A percentile compares a stretch with the other conserved stretches of the same genome.
Conservation (phyloP, 2,329 filamentous ascomycete species). For the Sclerotinia spermophila region DNA sequence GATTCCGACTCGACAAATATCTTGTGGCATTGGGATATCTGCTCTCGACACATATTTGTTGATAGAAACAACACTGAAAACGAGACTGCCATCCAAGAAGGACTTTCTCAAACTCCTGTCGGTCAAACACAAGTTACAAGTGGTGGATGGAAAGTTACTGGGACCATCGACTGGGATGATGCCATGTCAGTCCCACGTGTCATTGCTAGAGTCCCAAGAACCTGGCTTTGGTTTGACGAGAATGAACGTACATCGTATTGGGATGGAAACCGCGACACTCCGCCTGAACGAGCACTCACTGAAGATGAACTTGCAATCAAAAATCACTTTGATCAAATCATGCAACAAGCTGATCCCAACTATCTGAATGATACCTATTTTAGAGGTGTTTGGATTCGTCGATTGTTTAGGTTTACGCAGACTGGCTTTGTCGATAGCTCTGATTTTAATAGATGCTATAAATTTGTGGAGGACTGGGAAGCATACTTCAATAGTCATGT, state of each 20-base stretch:
- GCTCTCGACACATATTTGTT: conserved; percentile 20
- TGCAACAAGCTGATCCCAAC: neutral
- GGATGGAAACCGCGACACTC: conserved; percentile 15
- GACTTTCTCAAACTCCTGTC: neutral
- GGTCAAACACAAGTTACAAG: neutral
- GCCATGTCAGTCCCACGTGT: conserved; percentile 21
- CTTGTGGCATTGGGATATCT: conserved; percentile 27
- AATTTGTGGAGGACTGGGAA: neutral
- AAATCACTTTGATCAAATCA: conserved; percentile 1
- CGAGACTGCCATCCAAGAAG: neutral
- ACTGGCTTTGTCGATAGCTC: neutral
- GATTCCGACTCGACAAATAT: neutral
- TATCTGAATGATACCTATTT: neutral
- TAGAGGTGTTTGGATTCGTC: neutral
- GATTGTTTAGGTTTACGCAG: neutral
- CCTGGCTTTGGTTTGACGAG: conserved; percentile 26
- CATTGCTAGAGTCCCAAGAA: conserved; percentile 19
- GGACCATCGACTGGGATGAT: conserved; percentile 28
- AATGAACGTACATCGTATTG: neutral
- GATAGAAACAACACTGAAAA: rapidly evolving
- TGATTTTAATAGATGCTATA: neutral
- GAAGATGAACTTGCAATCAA: conserved; percentile 26
- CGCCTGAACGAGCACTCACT: conserved; percentile 17
- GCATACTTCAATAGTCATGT: neutral
- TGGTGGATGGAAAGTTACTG: conserved; percentile 16